Evolutionary conservation across 2,329 filamentous ascomycete species (phyloP), one percentile per base, ranked within the genome.

Genomic region (Penicillium freii): DNA sequence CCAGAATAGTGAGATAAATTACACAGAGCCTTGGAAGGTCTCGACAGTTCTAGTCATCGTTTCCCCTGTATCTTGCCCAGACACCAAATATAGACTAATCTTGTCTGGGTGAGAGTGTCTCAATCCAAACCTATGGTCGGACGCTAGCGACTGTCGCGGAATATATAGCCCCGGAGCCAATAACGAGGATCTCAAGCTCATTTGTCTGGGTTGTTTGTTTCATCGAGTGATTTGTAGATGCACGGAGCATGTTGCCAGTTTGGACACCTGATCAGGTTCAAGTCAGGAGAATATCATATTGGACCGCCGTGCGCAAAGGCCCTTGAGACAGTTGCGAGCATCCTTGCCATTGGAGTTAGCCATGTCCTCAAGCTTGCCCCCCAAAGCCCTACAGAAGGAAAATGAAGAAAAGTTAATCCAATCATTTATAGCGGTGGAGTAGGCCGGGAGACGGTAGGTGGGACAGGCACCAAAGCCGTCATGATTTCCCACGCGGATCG

Each of bases 381-480:
- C 40, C 29, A 47, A 46, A 34, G 48, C 49, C 36, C 36, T 43
- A 45, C 39, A 44, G n/a, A 53, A 57, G 29, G 29, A 29, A 53
- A 53, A 57, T 48, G 42, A 55, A 49, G 39, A 54, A 49, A 51
- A n/a, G 31, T 44, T 48, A 54, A 63, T 53, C 59, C 61, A 62
- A 63, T 56, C 56, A 65, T 42, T 29, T 47, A 27, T 44, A 54
- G 46, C 21, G 54, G 66, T 67, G 63, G 65, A 66, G 61, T 54
- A 56, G 56, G 39, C 49, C 58, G 59, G 52, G 51, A 59, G 60
- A 57, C 60, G 58, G 60, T 63, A 65, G 66, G 65, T 68, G 66
- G 66, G 66, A 69, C 66, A 69, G 66, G 62, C 58, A 69, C 53
- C 64, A 62, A 54, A 67, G 60, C 58, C 62, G 63, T 61, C 51